Base-by-base conservation (phyloP, 495 filamentous ascomycete genomes). In the Tuber calosporum region DNA sequence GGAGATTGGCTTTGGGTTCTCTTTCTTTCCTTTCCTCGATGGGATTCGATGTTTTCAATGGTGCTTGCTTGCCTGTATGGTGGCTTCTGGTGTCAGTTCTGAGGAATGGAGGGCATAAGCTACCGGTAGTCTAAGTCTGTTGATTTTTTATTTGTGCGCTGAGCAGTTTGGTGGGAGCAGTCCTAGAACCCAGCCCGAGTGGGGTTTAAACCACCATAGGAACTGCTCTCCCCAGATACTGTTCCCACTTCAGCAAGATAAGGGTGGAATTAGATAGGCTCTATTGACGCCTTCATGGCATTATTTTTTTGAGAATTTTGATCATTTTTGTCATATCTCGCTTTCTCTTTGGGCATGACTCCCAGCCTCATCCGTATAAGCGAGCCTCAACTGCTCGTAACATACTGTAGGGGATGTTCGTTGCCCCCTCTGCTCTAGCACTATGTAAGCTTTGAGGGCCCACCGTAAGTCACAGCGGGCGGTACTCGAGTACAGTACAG, bases 31-130 rank as follows among this genome's bases (percentile, higher is more conserved):
- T 62, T 62, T 62, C 34, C 53, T 34, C 53, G 53, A 17, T 62
- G 53, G 53, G 26, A 62, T 62, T 62, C 5, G 53, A 34, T 62
- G 19, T 62, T 62, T 34, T 62, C 53, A 26, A 62, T 34, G 53
- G 53, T 62, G 53, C 34, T 62, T 62, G n/a, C n/a, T n/a, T n/a
- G n/a, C n/a, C n/a, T n/a, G 53, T 34, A 34, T 62, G 53, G 53
- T 30, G 53, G 26, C 13, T 62, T 62, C 53, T 19, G 53, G 26
- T 62, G 53, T 15, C 26, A 34, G 53, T 34, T 26, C 26, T 1
- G 11, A 62, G 26, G 53, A 34, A 62, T 19, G 26, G 53, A 62
- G n/a, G 53, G 53, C 53, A n/a, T 62, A 62, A 62, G 45, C 26
- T 53, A 11, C 26, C n/a, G n/a, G n/a, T n/a, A n/a, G n/a, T n/a